A percentile compares a stretch with the other conserved stretches of the same genome.
Conservation (phyloP, 768 basidiomycete genomes). For the Termitomyces eurrhizus region DNA sequence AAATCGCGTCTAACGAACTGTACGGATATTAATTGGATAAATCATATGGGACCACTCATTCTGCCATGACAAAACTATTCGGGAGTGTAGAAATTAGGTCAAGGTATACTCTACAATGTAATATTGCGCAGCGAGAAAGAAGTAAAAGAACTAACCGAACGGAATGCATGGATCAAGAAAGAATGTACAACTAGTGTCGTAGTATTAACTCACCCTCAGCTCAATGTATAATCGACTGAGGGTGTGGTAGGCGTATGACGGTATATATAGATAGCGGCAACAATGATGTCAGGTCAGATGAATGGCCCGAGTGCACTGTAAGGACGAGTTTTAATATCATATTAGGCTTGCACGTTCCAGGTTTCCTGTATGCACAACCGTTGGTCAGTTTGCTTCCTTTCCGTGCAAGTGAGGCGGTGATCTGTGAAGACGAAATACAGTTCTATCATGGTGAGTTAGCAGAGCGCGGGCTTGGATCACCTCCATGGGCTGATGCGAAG, state of each 20-base stretch:
- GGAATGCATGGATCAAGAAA: neutral
- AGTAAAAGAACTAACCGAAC: neutral
- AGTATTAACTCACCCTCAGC: no score
- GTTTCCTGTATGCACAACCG: neutral
- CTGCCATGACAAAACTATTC: neutral
- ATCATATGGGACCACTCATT: neutral
- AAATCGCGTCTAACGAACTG: neutral
- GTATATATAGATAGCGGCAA: no score
- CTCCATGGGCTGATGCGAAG: neutral
- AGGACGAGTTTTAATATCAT: no score
- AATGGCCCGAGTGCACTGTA: no score
- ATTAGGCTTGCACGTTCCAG: no score
- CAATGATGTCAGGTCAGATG: no score
- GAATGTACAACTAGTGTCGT: neutral
- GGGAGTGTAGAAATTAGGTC: neutral
- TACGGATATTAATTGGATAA: neutral
- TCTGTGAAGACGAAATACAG: neutral
- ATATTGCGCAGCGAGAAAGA: neutral
- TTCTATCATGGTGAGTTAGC: neutral
- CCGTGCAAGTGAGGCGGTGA: neutral
- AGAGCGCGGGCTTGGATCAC: neutral
- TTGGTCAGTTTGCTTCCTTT: neutral
- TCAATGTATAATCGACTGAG: no score
- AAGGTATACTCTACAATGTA: neutral
- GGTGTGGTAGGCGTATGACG: no score